Evolutionary conservation across 805 yeast species (phyloP), one percentile per base, ranked within the genome.

Genomic region (Candida nitratophila): DNA sequence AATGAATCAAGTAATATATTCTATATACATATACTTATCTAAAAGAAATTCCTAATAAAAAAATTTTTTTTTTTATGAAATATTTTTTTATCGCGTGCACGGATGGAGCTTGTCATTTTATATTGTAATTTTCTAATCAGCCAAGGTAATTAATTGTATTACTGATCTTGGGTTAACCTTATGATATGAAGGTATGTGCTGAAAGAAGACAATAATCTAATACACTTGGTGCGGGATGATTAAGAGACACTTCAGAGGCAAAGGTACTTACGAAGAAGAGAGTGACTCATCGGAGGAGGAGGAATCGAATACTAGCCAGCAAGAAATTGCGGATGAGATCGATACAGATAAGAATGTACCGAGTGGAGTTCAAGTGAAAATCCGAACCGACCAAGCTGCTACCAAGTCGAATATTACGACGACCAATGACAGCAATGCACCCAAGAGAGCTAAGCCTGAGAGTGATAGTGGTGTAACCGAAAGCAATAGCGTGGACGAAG

Each of bases 221-320:
- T 24, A 24, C 10, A 24, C 10, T 7, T 7, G 6, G 10, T 10
- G 27, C 8, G 5, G 22, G 16, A 16, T 8, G 37, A 6, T 40
- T 19, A 16, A 20, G 21, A 37, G 32, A 40, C 29, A 45, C 17
- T 46, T 34, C 33, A 43, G 5, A 33, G 38, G 33, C 26, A 39
- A 30, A 40, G 43, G 38, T 19, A 30, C 17, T 31, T 44, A 36
- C 24, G 44, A 37, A 26, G 24, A 26, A 9, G 31, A 39, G 29
- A 16, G 26, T 14, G 32, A 17, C 27, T 36, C 43, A 20, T 44
- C 43, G 29, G 37, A n/a, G 24, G 46, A 42, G 10, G 32, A 29
- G 32, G 32, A 29, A 29, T 11, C 15, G 12, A 11, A 11, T 5
- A 29, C 5, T 10, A 29, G n/a, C n/a, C n/a, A 29, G 4, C 32